phyloP scores from a whole-genome alignment of 169 alveolate genomes.

The Cryptosporidium bovis region DNA sequence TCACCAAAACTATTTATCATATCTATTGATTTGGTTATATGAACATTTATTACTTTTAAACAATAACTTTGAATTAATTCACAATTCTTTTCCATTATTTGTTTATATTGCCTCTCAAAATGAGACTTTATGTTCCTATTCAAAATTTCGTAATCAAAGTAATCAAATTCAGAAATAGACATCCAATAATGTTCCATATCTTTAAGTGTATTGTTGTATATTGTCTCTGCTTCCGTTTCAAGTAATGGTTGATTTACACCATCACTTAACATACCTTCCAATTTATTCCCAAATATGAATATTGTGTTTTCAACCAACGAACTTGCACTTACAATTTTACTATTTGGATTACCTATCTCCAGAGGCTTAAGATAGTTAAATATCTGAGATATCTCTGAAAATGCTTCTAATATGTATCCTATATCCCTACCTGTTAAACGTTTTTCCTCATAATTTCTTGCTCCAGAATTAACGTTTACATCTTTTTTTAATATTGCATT shows the following conservation, averaged over 20 bases:
- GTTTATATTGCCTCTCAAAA: constrained; percentile 39
- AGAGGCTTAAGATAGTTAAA: constrained; percentile 21
- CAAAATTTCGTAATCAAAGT: constrained; percentile 20
- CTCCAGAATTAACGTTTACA: no score
- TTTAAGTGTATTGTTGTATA: constrained; percentile 30
- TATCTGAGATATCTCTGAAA: constrained; percentile 15
- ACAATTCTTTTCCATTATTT: constrained; percentile 39
- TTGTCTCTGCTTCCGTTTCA: constrained; percentile 43
- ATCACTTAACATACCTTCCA: constrained; percentile 18
- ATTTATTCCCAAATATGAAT: constrained; percentile 31
- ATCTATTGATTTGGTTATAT: constrained; percentile 16
- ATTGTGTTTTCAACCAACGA: constrained; percentile 36
- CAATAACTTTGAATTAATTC: constrained; percentile 41
- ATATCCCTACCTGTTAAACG: constrained; percentile 25
- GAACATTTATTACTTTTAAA: constrained; percentile 11
- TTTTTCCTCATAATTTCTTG: no score
- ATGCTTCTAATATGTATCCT: constrained; percentile 15
- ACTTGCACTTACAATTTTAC: constrained; percentile 7
- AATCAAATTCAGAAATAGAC: constrained; percentile 39
- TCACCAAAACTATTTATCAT: constrained; percentile 32
- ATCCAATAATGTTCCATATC: constrained; percentile 43
- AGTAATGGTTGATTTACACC: constrained; percentile 17
- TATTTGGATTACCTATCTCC: constrained; percentile 14
- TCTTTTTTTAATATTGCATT: no score
- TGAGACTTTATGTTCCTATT: constrained; percentile 2